phyloP scores from a whole-genome alignment of 2,329 filamentous ascomycete genomes.

The Penicillium sp. region DNA sequence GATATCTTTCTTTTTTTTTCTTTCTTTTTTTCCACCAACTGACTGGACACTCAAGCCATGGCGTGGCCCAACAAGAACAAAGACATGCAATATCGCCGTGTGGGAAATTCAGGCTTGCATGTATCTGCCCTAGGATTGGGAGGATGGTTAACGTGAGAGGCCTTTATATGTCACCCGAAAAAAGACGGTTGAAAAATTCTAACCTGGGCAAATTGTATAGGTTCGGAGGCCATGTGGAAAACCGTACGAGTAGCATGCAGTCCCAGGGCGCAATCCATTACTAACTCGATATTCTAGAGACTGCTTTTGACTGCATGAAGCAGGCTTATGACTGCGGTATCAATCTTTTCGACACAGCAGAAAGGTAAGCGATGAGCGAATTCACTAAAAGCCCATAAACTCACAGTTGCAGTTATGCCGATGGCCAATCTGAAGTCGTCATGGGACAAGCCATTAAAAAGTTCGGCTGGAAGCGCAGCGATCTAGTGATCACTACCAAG shows the following conservation, averaged over 20 bases:
- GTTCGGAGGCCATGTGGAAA: conserved; percentile 15
- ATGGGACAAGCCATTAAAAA: conserved; percentile 45
- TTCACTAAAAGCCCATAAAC: conserved; percentile 44
- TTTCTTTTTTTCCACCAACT: too few relatives aligned
- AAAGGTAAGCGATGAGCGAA: conserved; percentile 33
- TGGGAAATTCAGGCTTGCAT: not conserved
- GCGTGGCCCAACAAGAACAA: not conserved
- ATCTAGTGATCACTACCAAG: conserved; percentile 47
- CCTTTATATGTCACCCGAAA: not conserved
- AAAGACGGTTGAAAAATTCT: not conserved
- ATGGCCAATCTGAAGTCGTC: not conserved
- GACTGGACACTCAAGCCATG: not conserved
- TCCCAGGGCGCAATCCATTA: not conserved
- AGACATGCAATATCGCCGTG: not conserved
- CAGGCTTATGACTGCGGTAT: conserved; percentile 58
- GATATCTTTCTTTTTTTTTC: not conserved
- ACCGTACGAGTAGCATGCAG: not conserved
- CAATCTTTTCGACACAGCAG: conserved; percentile 60
- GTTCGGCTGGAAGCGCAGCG: conserved; percentile 58
- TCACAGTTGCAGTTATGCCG: not conserved
- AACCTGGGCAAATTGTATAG: conserved; percentile 16
- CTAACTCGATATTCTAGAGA: not conserved
- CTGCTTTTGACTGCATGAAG: conserved; percentile 41
- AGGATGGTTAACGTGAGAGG: not conserved
- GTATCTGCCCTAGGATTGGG: conserved; percentile 47